Evolutionary conservation across 1,139 yeast species (phyloP).

Genomic region (Diutina scorzettiae): DNA sequence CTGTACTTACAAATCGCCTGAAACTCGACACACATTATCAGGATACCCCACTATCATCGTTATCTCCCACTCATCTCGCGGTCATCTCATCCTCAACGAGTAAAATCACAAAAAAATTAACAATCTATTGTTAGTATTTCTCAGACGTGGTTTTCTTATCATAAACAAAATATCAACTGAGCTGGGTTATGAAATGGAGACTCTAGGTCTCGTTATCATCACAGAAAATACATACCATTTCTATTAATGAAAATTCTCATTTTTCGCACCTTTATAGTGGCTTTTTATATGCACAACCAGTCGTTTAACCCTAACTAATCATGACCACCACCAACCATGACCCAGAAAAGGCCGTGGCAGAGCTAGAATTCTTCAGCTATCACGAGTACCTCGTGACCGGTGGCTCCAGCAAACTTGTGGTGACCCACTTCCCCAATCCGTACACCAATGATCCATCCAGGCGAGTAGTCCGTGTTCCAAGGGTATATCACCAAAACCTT

Average conservation of each 20-base stretch:
- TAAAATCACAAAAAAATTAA: no score
- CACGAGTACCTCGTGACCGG: neutral
- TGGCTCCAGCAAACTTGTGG: neutral
- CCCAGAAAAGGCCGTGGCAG: neutral
- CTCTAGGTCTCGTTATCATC: constrained; percentile 35
- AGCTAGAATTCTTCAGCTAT: constrained; percentile 1
- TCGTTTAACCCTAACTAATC: neutral
- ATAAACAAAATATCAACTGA: constrained; percentile 40
- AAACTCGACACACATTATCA: no score
- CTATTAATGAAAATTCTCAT: no score
- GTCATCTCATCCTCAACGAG: no score
- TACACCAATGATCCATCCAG: neutral
- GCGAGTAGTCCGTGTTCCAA: neutral
- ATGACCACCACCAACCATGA: neutral
- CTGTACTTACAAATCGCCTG: no score
- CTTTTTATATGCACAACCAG: neutral
- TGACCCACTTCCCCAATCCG: constrained; percentile 1
- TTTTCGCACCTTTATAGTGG: neutral
- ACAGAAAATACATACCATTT: no score
- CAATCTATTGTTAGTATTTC: constrained; percentile 13
- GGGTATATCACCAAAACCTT: neutral
- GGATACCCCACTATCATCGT: no score
- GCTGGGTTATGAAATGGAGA: constrained; percentile 31
- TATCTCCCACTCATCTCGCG: no score
- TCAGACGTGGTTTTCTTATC: constrained; percentile 25